Evolutionary conservation across 495 filamentous ascomycete species (phyloP), one percentile per base, ranked within the genome.

Genomic region (Aspergillus kassunensis): DNA sequence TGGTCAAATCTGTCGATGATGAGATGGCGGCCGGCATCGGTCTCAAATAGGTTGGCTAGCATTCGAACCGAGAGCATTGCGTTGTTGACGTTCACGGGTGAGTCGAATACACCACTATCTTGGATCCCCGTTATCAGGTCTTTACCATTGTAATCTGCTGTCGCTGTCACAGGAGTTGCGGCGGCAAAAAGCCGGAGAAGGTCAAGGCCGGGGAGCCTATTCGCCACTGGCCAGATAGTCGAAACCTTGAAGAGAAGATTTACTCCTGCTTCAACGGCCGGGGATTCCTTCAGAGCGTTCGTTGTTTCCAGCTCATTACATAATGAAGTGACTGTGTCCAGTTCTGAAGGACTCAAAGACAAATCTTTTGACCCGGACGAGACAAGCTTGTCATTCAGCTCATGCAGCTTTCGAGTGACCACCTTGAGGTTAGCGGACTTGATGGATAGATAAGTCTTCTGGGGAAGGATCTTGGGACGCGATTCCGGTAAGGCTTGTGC

Each of bases 1-100:
- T 71, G 67, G 51, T 86, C 81, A 44, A 88, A 88, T 27, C 77
- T 68, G 13, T 67, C 65, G 4, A 80, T 69, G 0, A 80, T 80
- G 1, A 91, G 69, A 15, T 74, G 65, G 10, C 88, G 81, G 27
- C 93, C 93, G 49, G 83, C 71, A 3, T 77, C 64, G 0, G 87
- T 90, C 49, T 82, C 80, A 68, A 97, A 97, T 6, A 97, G 72
- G 51, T 99, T 99, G n/a, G 81, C 84, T 41, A 96, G 78, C 12
- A 84, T 78, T 10, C 95, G 90, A 35, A 88, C 71, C 0, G 87
- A 80, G 67, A 97, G 83, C 88, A 97, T 96, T 25, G 84, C 80
- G 60, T 88, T 88, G 63, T 97, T 96, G 11, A 81, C 71, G 12
- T 74, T 71, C 8, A 79, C 67, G 9, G 72, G 73, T 7, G 69